A percentile compares a stretch with the other conserved stretches of the same genome.
These are phyloP conservation scores for Aphanomyces astaci DNA, from an alignment of 352 stramenopile species.

Conservation along the genomic window DNA sequence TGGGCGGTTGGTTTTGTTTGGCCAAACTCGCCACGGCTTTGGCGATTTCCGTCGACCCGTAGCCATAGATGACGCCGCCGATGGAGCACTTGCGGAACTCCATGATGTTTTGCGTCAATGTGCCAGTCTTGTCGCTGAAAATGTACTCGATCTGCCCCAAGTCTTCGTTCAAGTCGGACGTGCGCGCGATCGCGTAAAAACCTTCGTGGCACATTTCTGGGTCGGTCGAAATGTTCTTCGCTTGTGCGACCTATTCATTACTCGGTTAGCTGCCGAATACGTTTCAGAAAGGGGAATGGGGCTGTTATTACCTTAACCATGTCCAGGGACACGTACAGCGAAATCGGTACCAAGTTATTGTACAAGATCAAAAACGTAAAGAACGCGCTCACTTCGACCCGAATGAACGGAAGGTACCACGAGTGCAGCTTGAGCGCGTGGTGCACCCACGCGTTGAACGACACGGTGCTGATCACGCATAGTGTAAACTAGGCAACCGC, in stretches of 20 bases:
- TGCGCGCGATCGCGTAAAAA: slow-evolving; percentile 73
- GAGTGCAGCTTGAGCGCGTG: background rate
- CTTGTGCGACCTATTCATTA: slow-evolving; percentile 39
- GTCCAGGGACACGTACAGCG: slow-evolving; percentile 93
- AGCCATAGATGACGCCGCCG: slow-evolving; percentile 71
- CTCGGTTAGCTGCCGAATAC: too few relatives aligned
- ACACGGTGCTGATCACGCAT: background rate
- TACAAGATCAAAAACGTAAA: slow-evolving; percentile 91
- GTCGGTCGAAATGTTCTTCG: slow-evolving; percentile 59
- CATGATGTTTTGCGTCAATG: slow-evolving; percentile 98
- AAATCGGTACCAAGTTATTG: slow-evolving; percentile 94
- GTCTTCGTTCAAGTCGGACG: slow-evolving; percentile 88
- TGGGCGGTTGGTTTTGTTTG: slow-evolving; percentile 22
- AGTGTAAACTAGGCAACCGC: background rate
- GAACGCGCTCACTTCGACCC: slow-evolving; percentile 25
- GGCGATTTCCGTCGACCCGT: slow-evolving; percentile 73
- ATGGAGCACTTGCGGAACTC: slow-evolving; percentile 91
- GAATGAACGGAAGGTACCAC: slow-evolving; percentile 1
- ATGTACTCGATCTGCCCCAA: slow-evolving; percentile 95
- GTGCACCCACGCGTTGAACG: slow-evolving; percentile 7
- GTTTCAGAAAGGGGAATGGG: too few relatives aligned
- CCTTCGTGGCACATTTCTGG: slow-evolving; percentile 79
- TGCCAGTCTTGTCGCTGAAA: slow-evolving; percentile 99
- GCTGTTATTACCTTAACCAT: slow-evolving; percentile 73
- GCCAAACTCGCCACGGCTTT: slow-evolving; percentile 45